Base-by-base conservation (phyloP, 768 basidiomycete genomes). In the Suillus subluteus region DNA sequence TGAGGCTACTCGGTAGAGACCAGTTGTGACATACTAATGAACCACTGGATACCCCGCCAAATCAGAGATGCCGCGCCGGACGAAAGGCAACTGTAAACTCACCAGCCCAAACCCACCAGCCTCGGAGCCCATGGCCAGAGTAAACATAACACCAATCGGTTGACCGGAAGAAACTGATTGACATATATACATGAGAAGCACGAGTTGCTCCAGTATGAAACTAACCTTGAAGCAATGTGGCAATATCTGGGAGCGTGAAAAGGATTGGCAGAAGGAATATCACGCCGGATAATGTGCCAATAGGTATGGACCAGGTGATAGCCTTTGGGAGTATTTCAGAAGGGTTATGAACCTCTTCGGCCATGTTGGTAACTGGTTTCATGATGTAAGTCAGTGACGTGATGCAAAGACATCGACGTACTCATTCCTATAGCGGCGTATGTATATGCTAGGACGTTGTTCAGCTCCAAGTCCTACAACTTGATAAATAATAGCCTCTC, bases 261-360 rank as follows among this genome's bases (percentile, higher is more conserved):
- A 87, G 75, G 48, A 91, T 85, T 0, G 89, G 89, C 6, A 90
- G 82, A 64, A 89, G 78, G 71, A 84, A 89, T 11, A 86, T 52
- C 1, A 90, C 67, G 0, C 88, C 89, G 26, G 75, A 77, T 18
- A 88, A 69, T 30, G 83, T 76, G 13, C 84, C 82, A 59, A 87
- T 86, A 0, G 86, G 86, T 43, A 88, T 77, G 0, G 84, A 84
- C 78, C 82, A 83, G 12, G 82, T 78, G 37, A 90, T 82, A 1
- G 88, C 88, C 58, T 76, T 76, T 0, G 88, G 88, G 12, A 90
- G 81, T 63, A 88, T 82, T 12, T 79, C 70, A 2, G 83, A 79
- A 0, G 88, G 89, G 63, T 88, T 79, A 58, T 84, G 84, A 1
- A 89, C 88, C 75, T 91, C 89, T 73, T 90, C 89, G 2, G 88